Evolutionary conservation across 2,329 filamentous ascomycete genomes (phyloP).

Genomic region (Calonectria crousiana): DNA sequence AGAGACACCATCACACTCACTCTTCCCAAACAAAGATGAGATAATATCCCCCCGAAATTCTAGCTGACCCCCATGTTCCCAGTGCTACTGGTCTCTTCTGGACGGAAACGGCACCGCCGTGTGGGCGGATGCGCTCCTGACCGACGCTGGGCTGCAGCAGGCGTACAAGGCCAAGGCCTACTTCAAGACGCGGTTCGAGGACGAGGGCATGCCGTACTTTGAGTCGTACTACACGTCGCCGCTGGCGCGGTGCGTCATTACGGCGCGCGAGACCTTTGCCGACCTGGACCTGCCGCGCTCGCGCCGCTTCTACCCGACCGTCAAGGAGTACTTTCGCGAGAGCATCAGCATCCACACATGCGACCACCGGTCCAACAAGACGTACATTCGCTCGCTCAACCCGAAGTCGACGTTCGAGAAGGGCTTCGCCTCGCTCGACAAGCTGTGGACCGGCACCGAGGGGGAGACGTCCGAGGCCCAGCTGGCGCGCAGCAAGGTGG

Average conservation of each 20-base stretch:
- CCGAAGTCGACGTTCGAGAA: conserved; percentile 69
- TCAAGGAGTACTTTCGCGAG: conserved; percentile 77
- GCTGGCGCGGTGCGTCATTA: conserved; percentile 71
- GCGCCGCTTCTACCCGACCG: conserved; percentile 65
- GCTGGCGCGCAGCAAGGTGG: conserved; percentile 59
- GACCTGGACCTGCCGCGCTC: conserved; percentile 63
- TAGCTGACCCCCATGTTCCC: not conserved
- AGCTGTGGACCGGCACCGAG: conserved; percentile 57
- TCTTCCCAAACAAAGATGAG: too few species aligned
- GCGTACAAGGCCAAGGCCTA: conserved; percentile 70
- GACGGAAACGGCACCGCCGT: conserved; percentile 72
- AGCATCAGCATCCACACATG: conserved; percentile 77
- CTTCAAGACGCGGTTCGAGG: conserved; percentile 65
- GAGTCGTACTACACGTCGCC: conserved; percentile 75
- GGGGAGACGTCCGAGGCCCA: conserved; percentile 62
- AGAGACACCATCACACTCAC: conserved; percentile 37
- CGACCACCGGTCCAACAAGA: conserved; percentile 69
- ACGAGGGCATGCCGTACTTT: conserved; percentile 69
- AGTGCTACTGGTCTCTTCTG: conserved; percentile 75
- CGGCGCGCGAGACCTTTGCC: conserved; percentile 71
- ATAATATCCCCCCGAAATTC: not conserved
- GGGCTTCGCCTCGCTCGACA: conserved; percentile 69
- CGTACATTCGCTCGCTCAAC: conserved; percentile 64
- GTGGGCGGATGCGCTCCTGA: conserved; percentile 76
- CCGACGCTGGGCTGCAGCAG: conserved; percentile 67